These are phyloP conservation scores for Pythium utonaiense DNA, from an alignment of 352 stramenopile genomes.

Conservation along the genomic window DNA sequence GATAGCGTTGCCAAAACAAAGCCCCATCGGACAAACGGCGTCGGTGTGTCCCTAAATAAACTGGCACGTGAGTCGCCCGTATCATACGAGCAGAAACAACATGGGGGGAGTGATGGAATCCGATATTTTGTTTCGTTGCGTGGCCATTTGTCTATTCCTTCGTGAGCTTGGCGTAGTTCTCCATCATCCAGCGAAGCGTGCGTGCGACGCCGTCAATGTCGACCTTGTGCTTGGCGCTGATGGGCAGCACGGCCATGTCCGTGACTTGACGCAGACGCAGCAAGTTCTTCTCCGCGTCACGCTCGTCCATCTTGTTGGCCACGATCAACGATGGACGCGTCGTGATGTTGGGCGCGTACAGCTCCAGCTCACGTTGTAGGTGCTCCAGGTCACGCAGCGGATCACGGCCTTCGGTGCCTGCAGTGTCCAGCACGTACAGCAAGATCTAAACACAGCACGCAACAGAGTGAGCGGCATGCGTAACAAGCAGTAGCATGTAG, in stretches of 20 bases:
- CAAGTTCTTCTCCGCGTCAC: constrained; percentile 77
- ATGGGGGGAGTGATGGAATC: too few relatives aligned
- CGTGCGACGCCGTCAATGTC: constrained; percentile 79
- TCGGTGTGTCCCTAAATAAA: too few relatives aligned
- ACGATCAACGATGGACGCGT: constrained; percentile 81
- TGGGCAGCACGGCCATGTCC: constrained; percentile 71
- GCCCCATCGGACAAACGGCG: too few relatives aligned
- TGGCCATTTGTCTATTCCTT: constrained; percentile 48
- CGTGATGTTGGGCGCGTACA: constrained; percentile 85
- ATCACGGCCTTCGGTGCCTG: constrained; percentile 73
- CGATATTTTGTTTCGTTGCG: background rate
- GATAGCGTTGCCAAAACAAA: background rate
- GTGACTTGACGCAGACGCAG: constrained; percentile 66
- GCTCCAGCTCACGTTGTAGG: constrained; percentile 80
- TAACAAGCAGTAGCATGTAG: background rate
- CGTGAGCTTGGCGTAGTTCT: constrained; percentile 40
- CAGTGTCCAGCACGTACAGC: constrained; percentile 84
- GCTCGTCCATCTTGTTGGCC: constrained; percentile 90
- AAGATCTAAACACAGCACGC: constrained; percentile 49
- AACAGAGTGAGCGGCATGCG: background rate
- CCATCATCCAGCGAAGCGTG: constrained; percentile 55
- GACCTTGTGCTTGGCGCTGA: constrained; percentile 85
- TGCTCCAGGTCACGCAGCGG: constrained; percentile 73
- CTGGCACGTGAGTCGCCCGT: too few relatives aligned
- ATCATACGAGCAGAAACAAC: too few relatives aligned